Percentiles rank a stretch among this genome's conserved stretches.
Conservation (phyloP, 2,329 filamentous ascomycete genomes). For the Celoporthe dispersa region DNA sequence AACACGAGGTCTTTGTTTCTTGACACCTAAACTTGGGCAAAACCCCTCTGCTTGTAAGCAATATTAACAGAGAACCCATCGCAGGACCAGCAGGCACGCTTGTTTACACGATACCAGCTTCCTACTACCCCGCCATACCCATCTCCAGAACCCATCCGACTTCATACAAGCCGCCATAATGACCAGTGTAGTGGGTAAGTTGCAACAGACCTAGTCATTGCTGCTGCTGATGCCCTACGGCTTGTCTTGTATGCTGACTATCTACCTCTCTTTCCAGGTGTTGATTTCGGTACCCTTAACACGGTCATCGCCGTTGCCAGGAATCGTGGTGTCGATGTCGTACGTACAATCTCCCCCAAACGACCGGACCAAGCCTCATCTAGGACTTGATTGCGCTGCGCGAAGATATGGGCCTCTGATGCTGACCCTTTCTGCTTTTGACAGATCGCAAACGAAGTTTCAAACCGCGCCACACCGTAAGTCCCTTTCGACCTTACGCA, state of each 20-base stretch:
- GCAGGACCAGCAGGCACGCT: not conserved
- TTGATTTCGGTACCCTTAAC: slow-evolving; percentile 96
- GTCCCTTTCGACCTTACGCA: slow-evolving; percentile 45
- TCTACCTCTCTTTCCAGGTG: slow-evolving; percentile 53
- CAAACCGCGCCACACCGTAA: slow-evolving; percentile 97
- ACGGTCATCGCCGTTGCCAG: slow-evolving; percentile 96
- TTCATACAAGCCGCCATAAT: slow-evolving; percentile 45
- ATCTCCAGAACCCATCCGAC: slow-evolving; percentile 16
- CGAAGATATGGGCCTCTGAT: slow-evolving; percentile 14
- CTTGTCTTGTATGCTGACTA: slow-evolving; percentile 27
- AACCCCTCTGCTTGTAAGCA: slow-evolving; percentile 11
- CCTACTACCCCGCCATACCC: slow-evolving; percentile 26
- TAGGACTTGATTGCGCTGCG: slow-evolving; percentile 4
- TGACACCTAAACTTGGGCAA: not conserved
- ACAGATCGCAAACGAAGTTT: slow-evolving; percentile 98
- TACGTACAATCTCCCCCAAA: slow-evolving; percentile 59
- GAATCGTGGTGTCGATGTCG: slow-evolving; percentile 98
- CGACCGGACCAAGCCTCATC: not conserved
- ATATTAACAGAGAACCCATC: not conserved
- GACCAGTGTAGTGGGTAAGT: slow-evolving; percentile 58
- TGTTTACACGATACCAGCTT: slow-evolving; percentile 28
- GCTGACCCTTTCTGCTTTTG: slow-evolving; percentile 32
- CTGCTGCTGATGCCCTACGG: slow-evolving; percentile 22
- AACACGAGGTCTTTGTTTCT: not conserved
- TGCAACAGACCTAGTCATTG: not conserved